phyloP scores from a whole-genome alignment of 148 eudicot species.

The Fagopyrum tataricum region DNA sequence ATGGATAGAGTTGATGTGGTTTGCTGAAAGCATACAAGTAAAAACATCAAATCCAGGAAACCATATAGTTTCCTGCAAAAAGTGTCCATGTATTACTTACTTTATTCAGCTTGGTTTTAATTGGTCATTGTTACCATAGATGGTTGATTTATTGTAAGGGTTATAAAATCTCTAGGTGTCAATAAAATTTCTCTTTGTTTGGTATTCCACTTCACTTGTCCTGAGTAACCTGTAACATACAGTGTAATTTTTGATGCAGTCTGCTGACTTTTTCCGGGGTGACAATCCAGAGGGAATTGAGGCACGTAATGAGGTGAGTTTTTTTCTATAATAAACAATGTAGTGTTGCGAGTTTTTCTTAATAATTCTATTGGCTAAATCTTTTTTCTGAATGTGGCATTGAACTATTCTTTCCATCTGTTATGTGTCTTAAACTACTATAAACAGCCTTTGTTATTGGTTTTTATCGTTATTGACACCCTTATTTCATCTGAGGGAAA shows the following conservation, averaged over 20 bases:
- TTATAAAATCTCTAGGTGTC: background rate
- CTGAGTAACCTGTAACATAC: background rate
- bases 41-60: background rate
- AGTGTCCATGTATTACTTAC: background rate
- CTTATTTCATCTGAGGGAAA: background rate
- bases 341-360: background rate
- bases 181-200: background rate
- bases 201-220: background rate
- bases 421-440: background rate
- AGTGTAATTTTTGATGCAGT: constrained; percentile 37
- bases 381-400: background rate
- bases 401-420: background rate
- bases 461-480: background rate
- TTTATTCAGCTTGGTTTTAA: background rate
- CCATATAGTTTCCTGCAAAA: background rate
- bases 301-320: constrained; percentile 94
- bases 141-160: background rate
- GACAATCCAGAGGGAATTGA: constrained; percentile 97
- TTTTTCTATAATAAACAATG: background rate
- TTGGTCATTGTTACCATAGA: background rate
- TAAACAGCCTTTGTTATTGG: background rate
- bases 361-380: background rate
- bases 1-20: background rate
- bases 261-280: constrained; percentile 90
- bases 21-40: background rate